These are phyloP conservation scores for Kurtzmaniella natalensis DNA, from an alignment of 1,139 yeast species.

Conservation along the genomic window DNA sequence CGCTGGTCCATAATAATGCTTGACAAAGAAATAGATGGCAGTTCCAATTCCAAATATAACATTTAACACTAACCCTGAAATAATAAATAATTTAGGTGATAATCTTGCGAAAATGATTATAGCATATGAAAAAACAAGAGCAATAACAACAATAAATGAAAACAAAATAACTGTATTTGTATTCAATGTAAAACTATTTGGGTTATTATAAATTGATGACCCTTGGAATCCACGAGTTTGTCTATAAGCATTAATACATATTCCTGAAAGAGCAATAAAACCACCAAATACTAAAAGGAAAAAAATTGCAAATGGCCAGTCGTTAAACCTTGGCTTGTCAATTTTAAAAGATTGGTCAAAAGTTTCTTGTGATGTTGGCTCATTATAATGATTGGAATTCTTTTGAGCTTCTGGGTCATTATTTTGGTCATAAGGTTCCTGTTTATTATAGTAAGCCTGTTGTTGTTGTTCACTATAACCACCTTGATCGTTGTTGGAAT, in stretches of 20 bases:
- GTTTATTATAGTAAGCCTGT: constrained; percentile 1
- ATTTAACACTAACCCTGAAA: constrained; percentile 64
- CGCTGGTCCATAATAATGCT: constrained; percentile 72
- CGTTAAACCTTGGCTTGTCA: constrained; percentile 64
- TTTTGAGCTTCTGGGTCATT: constrained; percentile 20
- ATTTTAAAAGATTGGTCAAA: constrained; percentile 68
- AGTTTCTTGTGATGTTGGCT: constrained; percentile 30
- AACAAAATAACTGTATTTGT: constrained; percentile 71
- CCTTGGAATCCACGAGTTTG: constrained; percentile 54
- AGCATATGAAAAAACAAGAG: constrained; percentile 53
- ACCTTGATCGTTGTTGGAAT: background rate
- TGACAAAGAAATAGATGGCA: constrained; percentile 63
- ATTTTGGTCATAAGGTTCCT: constrained; percentile 2
- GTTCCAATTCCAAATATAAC: constrained; percentile 70
- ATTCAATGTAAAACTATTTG: constrained; percentile 57
- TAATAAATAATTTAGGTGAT: constrained; percentile 66
- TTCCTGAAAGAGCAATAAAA: constrained; percentile 66
- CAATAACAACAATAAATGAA: constrained; percentile 59
- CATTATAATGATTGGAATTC: constrained; percentile 20
- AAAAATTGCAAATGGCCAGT: constrained; percentile 65
- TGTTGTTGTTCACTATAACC: background rate
- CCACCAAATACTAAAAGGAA: constrained; percentile 62
- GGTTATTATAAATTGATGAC: constrained; percentile 56
- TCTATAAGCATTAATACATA: constrained; percentile 63
- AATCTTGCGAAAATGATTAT: constrained; percentile 60